Base-by-base conservation (phyloP, 352 stramenopile genomes). In the Salisapilia sapeloensis region DNA sequence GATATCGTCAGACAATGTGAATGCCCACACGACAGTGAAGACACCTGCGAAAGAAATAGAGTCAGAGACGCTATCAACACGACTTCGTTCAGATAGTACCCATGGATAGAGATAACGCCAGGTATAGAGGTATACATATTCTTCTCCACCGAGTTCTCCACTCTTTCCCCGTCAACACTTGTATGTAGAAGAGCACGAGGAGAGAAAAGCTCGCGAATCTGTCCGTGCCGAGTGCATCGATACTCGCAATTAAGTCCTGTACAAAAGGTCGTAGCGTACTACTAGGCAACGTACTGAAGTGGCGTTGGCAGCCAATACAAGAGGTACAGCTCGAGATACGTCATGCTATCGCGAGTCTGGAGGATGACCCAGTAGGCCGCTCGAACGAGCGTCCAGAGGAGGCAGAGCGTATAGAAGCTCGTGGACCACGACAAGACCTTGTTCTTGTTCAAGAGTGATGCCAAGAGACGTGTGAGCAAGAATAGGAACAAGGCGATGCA, bases 201-300 rank as follows among this genome's bases (percentile, higher is more conserved):
- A 89, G 58, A 44, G 74, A 84, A 38, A 89, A 89, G 47, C 85
- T 89, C 61, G 74, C 74, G 46, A 89, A 89, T 26, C 54, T 65
- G 29, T 33, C 5, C 11, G 24, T 17, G 19, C 16, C 4, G n/a
- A 45, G 24, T 17, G 12, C 11, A 1, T 33, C 26, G 40, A 6
- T 28, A 34, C 9, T 21, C n/a, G n/a, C 36, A 40, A 14, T 41
- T 39, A 33, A 15, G 13, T 11, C 16, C 34, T 32, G 18, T n/a
- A n/a, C 25, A n/a, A 30, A 17, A 3, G 5, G 30, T 3, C 17
- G 14, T 3, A 29, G 13, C 3, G 3, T 32, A 36, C 9, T 1
- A 16, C 26, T 6, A 31, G 8, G 20, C 9, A n/a, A 49, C 54
- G 19, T 48, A 65, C 52, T 89, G 74, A 48, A 89, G 80, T 20